Conservation (phyloP, 2,329 filamentous ascomycete genomes). For the Colletotrichum tofieldiae region DNA sequence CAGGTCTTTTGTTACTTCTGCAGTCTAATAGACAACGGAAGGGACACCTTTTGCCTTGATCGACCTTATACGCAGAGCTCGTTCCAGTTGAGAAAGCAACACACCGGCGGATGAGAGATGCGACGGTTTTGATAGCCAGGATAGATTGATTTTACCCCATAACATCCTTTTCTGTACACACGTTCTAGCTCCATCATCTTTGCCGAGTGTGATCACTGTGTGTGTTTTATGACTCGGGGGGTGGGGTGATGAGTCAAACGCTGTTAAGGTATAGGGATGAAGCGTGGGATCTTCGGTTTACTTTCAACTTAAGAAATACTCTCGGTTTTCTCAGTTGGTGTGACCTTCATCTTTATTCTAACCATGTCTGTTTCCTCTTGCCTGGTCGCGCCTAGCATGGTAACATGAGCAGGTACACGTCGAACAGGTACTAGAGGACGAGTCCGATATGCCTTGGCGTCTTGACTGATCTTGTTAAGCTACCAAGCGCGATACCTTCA, state of each 20-base stretch:
- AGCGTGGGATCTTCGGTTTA: not conserved
- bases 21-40: no score
- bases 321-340: not conserved
- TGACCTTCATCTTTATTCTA: not conserved
- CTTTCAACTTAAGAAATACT: not conserved
- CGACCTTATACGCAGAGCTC: not conserved
- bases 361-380: not conserved
- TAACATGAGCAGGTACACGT: not conserved
- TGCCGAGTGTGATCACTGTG: not conserved
- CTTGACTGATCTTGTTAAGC: not conserved
- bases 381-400: not conserved
- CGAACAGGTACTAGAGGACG: not conserved
- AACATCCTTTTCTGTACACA: not conserved
- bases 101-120: not conserved
- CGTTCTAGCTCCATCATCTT: not conserved
- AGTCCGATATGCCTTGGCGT: conserved; percentile 17
- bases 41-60: not conserved
- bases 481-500: not conserved
- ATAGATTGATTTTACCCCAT: not conserved
- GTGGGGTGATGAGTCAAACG: no score
- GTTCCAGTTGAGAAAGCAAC: not conserved
- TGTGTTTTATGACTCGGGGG: not conserved
- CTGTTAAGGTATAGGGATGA: not conserved
- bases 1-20: no score
- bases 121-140: not conserved